Evolutionary conservation across 805 yeast species (phyloP).

Genomic region (Metschnikowia proteae): DNA sequence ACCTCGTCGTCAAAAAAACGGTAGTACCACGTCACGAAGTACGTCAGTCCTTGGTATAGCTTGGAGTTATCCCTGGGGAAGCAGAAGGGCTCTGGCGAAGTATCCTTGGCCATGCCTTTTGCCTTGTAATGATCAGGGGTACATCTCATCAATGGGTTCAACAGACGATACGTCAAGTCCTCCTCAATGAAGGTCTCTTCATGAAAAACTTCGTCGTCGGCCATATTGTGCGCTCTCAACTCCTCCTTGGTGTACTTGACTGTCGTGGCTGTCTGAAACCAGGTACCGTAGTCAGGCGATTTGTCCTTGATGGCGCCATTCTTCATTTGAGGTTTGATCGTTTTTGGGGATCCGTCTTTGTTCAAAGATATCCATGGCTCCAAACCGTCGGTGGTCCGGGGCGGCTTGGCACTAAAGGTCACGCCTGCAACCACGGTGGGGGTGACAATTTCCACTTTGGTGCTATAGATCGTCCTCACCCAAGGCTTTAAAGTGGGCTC

Average conservation of each 20-base stretch:
- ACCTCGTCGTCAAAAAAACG: conserved; percentile 55
- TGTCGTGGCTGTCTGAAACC: conserved; percentile 68
- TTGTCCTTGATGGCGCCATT: conserved; percentile 66
- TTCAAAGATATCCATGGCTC: conserved; percentile 80
- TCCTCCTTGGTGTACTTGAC: conserved; percentile 54
- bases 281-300: conserved; percentile 70
- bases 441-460: conserved; percentile 53
- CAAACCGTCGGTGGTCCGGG: conserved; percentile 63
- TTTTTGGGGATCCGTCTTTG: conserved; percentile 74
- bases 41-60: conserved; percentile 57
- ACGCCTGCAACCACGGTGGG: conserved; percentile 65
- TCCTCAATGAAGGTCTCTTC: conserved; percentile 60
- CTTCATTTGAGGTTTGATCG: conserved; percentile 71
- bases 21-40: conserved; percentile 81
- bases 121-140: conserved; percentile 70
- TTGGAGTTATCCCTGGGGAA: conserved; percentile 63
- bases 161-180: conserved; percentile 64
- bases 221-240: conserved; percentile 70
- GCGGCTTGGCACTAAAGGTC: conserved; percentile 65
- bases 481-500: conserved; percentile 51
- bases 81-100: conserved; percentile 76
- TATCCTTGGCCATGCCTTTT: conserved; percentile 57
- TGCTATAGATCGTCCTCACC: conserved; percentile 64
- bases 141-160: conserved; percentile 81
- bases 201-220: conserved; percentile 51